Percentiles rank a stretch among this genome's conserved stretches.
Evolutionary conservation across 2,329 filamentous ascomycete species (phyloP).

Genomic region (Tolypocladium sp.): DNA sequence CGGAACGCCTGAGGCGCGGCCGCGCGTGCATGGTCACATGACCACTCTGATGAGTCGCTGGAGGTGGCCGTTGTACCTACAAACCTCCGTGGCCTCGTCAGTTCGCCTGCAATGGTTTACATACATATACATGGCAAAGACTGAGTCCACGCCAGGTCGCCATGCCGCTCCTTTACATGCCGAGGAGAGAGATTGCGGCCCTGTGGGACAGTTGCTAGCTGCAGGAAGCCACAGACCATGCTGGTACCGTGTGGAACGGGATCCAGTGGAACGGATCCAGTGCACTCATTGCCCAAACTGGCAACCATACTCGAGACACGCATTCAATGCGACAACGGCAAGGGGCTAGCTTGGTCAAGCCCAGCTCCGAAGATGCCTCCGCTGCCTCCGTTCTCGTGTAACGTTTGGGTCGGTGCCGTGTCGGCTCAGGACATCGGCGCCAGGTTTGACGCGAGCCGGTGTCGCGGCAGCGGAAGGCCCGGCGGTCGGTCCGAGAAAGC

Average conservation of each 20-base stretch:
- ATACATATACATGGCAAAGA: background rate
- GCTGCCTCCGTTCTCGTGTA: background rate
- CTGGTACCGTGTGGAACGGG: background rate
- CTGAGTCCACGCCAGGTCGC: background rate
- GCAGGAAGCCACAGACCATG: background rate
- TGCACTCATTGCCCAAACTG: background rate
- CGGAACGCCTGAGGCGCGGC: background rate
- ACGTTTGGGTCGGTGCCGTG: background rate
- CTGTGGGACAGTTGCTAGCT: background rate
- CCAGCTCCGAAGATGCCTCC: background rate
- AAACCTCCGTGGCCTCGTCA: background rate
- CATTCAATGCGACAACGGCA: background rate
- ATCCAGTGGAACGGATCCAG: background rate
- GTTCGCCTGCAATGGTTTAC: background rate
- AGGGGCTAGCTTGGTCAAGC: background rate
- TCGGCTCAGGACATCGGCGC: background rate
- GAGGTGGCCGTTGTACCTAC: background rate
- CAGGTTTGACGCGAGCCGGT: background rate
- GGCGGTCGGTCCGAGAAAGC: background rate
- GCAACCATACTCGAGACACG: background rate
- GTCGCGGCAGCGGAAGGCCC: background rate
- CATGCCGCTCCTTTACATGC: background rate
- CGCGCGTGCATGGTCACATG: slow-evolving; percentile 3
- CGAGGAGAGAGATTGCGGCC: background rate
- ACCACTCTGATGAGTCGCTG: background rate